Percentiles rank a stretch among this genome's conserved stretches.
These are phyloP conservation scores for Dicorynia guianensis DNA, from an alignment of 306 rosid species.

Conservation along the genomic window DNA sequence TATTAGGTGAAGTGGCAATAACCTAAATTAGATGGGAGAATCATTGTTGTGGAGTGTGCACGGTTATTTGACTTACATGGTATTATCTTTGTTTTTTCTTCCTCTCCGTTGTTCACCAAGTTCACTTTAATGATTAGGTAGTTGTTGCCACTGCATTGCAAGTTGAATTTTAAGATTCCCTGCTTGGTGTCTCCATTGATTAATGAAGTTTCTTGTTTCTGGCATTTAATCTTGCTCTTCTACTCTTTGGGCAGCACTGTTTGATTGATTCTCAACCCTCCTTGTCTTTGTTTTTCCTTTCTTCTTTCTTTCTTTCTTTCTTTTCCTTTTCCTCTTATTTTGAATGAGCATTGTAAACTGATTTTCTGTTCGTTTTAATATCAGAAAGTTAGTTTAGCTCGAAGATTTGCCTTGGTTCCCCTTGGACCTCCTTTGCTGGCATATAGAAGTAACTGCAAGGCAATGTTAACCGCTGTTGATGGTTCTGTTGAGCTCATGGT, in stretches of 20 bases:
- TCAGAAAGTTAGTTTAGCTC: constrained; percentile 98
- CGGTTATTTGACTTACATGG: not conserved
- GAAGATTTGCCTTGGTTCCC: constrained; percentile 97
- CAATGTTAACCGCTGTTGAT: constrained; percentile 88
- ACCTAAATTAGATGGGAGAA: constrained; percentile 11
- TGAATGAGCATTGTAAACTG: constrained; percentile 9
- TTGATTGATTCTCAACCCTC: not conserved
- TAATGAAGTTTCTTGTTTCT: constrained; percentile 27
- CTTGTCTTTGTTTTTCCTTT: too few relatives aligned
- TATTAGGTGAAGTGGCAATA: constrained; percentile 35
- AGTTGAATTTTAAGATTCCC: constrained; percentile 21
- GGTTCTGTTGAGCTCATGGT: constrained; percentile 83
- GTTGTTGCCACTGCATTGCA: constrained; percentile 13
- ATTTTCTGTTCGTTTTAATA: constrained; percentile 31
- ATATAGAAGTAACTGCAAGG: constrained; percentile 85
- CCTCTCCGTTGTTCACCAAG: not conserved
- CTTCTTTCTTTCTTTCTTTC: not conserved
- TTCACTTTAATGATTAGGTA: constrained; percentile 24
- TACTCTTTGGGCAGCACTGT: constrained; percentile 19
- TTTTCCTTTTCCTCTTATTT: not conserved
- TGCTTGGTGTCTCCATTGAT: constrained; percentile 28
- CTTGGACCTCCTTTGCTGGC: constrained; percentile 95
- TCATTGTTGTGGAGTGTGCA: not conserved
- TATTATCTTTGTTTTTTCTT: not conserved
- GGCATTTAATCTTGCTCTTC: constrained; percentile 22